Conservation (phyloP, 208 protist genomes). For the Trichomonas tenax region DNA sequence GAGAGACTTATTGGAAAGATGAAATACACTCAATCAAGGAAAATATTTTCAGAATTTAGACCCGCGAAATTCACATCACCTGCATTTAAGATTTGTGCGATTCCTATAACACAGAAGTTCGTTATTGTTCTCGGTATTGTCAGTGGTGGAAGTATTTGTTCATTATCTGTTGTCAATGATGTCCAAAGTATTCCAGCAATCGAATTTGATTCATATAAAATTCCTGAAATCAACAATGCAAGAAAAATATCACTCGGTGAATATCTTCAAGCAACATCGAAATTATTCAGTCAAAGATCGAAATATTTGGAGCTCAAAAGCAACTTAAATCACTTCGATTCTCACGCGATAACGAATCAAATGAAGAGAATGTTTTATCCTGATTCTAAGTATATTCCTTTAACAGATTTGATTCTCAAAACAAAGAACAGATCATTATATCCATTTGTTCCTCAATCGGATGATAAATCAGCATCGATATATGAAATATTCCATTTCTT, state of each 20-base stretch:
- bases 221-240: not conserved
- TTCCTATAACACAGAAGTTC: not conserved
- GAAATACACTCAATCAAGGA: not conserved
- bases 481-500: not conserved
- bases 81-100: not conserved
- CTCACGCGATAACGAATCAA: not conserved
- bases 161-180: not conserved
- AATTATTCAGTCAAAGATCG: not conserved
- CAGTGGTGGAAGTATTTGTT: not conserved
- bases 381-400: not conserved
- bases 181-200: not conserved
- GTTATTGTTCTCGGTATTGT: not conserved
- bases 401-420: not conserved
- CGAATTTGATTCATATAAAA: not conserved
- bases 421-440: not conserved
- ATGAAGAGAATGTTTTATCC: slow-evolving; percentile 9
- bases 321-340: not conserved
- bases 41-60: not conserved
- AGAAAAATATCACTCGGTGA: not conserved
- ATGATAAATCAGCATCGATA: not conserved
- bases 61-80: not conserved
- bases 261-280: not conserved
- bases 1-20: not conserved
- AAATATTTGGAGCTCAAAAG: not conserved
- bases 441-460: not conserved